Conservation (phyloP, 371 early-diverging fungal genomes). For the Syncephalastrum monosporum region DNA sequence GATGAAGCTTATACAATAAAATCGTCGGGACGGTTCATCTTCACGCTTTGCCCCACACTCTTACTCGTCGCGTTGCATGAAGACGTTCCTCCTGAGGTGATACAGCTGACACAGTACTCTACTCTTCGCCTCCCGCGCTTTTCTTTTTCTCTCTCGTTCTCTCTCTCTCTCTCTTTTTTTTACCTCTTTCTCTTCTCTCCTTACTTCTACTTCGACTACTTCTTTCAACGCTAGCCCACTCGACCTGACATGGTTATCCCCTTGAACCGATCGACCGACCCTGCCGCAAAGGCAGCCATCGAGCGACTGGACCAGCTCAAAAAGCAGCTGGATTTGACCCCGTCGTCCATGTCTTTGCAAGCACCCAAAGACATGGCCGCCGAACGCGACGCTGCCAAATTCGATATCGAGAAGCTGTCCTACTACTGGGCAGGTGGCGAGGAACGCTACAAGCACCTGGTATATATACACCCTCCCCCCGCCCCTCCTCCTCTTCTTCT, state of each 20-base stretch:
- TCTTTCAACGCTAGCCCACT: too few relatives aligned
- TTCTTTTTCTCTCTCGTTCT: background rate
- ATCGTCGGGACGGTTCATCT: too few relatives aligned
- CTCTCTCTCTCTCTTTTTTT: background rate
- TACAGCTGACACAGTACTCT: too few relatives aligned
- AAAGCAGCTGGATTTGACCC: constrained; percentile 26
- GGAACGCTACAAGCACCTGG: constrained; percentile 36
- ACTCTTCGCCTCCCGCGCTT: too few relatives aligned
- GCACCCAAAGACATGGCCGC: constrained; percentile 43
- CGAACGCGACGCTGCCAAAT: constrained; percentile 54
- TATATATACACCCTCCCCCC: constrained; percentile 18
- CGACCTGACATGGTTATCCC: constrained; percentile 6
- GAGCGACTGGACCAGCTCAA: constrained; percentile 29
- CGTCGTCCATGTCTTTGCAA: constrained; percentile 32
- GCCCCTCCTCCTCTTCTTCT: too few relatives aligned
- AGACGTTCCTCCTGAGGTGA: too few relatives aligned
- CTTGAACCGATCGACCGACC: constrained; percentile 9
- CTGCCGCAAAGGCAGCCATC: constrained; percentile 25
- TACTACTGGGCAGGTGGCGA: constrained; percentile 48
- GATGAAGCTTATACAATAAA: too few relatives aligned
- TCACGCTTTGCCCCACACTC: too few relatives aligned
- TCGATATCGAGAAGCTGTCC: constrained; percentile 51
- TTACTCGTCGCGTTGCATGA: too few relatives aligned
- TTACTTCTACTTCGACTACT: too few relatives aligned
- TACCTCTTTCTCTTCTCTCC: background rate